Percentiles rank a stretch among this genome's conserved stretches.
Evolutionary conservation across 371 early-diverging fungal genomes (phyloP).

Genomic region (Mortierella sp.): DNA sequence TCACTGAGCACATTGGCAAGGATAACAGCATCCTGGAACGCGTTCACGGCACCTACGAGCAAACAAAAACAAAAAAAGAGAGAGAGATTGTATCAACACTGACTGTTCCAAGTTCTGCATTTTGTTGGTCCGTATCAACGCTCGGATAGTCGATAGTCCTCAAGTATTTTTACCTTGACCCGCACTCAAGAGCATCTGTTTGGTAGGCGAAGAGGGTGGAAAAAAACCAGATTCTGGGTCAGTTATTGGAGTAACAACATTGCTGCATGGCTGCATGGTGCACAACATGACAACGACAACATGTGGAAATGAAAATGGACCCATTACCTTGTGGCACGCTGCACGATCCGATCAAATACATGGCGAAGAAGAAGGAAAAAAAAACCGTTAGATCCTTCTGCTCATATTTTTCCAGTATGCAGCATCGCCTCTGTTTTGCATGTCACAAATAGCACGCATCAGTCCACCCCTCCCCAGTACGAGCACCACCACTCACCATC

Average conservation of each 20-base stretch:
- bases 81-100: too few species aligned
- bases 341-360: not conserved
- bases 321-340: slow-evolving; percentile 10
- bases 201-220: not conserved
- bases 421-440: not conserved
- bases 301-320: not conserved
- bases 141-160: not conserved
- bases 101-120: too few species aligned
- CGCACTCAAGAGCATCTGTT: slow-evolving; percentile 5
- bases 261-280: too few species aligned
- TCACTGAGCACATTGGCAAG: slow-evolving; percentile 20
- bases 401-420: not conserved
- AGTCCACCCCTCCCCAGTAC: too few species aligned
- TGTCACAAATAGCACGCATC: too few species aligned
- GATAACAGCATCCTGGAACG: slow-evolving; percentile 23
- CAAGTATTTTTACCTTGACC: slow-evolving; percentile 6
- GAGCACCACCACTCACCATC: slow-evolving; percentile 19
- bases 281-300: not conserved
- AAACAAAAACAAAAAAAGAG: not conserved
- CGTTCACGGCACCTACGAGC: slow-evolving; percentile 19
- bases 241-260: too few species aligned
- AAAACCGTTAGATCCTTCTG: not conserved
- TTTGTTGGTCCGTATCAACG: not conserved
- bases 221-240: not conserved
- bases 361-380: not conserved